Evolutionary conservation across 179 eudicot genomes (phyloP).

Genomic region (Amaranthus tricolor): DNA sequence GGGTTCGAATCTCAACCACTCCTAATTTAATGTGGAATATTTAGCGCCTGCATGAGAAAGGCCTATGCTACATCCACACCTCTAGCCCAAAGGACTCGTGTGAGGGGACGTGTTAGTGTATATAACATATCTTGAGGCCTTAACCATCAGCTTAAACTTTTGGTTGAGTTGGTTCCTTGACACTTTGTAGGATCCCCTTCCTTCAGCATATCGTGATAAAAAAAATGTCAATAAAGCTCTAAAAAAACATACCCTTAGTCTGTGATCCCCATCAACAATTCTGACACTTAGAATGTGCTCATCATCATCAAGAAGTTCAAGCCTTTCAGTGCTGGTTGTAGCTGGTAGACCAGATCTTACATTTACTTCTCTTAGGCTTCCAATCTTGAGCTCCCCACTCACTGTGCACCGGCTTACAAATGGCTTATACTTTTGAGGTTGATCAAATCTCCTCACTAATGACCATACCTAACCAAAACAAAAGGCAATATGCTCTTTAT

Average conservation of each 20-base stretch:
- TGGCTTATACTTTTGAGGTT: slow-evolving; percentile 50
- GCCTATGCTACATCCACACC: no score
- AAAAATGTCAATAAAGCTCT: background rate
- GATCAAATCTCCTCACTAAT: slow-evolving; percentile 44
- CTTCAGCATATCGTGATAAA: no score
- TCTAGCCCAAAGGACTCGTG: no score
- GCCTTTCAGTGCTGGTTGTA: slow-evolving; percentile 42
- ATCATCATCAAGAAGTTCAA: slow-evolving; percentile 41
- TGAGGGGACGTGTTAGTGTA: no score
- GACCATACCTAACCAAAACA: slow-evolving; percentile 40
- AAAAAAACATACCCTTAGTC: slow-evolving; percentile 29
- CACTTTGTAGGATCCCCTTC: no score
- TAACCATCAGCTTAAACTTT: no score
- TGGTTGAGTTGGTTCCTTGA: no score
- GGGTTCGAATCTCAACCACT: no score
- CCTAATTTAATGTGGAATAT: no score
- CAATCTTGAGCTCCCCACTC: slow-evolving; percentile 42
- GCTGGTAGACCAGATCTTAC: slow-evolving; percentile 50
- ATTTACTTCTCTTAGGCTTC: slow-evolving; percentile 48
- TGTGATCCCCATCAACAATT: slow-evolving; percentile 46
- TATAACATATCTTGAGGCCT: no score
- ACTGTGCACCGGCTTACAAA: slow-evolving; percentile 43
- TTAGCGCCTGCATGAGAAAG: no score
- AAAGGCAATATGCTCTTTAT: background rate
- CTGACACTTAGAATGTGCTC: slow-evolving; percentile 42